Conservation (phyloP, 257 asterid species). For the Solanum bulbocastanum region DNA sequence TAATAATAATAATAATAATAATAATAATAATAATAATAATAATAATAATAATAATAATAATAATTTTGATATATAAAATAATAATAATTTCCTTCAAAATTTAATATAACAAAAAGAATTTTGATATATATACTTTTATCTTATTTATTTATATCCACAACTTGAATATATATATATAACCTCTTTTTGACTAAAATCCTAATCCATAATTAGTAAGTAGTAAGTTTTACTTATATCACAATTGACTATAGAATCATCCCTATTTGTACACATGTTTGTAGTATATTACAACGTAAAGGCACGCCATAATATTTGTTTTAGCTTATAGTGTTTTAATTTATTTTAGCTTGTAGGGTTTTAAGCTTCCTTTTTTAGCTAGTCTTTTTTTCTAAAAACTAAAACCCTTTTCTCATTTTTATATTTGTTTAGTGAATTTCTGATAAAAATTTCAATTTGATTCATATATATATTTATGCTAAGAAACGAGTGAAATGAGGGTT, state of each 20-base stretch:
- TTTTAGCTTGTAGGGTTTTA: constrained; percentile 10
- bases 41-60: too few relatives aligned
- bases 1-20: too few relatives aligned
- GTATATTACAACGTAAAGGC: background rate
- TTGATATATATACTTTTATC: too few relatives aligned
- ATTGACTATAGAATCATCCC: background rate
- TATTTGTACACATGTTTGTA: background rate
- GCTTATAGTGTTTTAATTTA: constrained; percentile 5
- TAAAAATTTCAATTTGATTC: background rate
- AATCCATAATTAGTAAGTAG: too few relatives aligned
- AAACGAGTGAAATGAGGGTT: too few relatives aligned
- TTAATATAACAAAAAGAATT: too few relatives aligned
- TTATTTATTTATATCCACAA: background rate
- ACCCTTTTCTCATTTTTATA: background rate
- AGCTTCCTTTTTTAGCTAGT: background rate
- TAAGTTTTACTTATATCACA: background rate
- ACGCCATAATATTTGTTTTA: background rate
- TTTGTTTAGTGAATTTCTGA: background rate
- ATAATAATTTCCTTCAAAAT: background rate
- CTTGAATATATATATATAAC: background rate
- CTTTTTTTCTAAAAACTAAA: background rate
- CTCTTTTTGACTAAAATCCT: background rate
- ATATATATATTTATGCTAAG: background rate
- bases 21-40: too few relatives aligned
- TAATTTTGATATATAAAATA: too few relatives aligned